Evolutionary conservation across 257 asterid species (phyloP).

Genomic region (Salvia splendens): DNA sequence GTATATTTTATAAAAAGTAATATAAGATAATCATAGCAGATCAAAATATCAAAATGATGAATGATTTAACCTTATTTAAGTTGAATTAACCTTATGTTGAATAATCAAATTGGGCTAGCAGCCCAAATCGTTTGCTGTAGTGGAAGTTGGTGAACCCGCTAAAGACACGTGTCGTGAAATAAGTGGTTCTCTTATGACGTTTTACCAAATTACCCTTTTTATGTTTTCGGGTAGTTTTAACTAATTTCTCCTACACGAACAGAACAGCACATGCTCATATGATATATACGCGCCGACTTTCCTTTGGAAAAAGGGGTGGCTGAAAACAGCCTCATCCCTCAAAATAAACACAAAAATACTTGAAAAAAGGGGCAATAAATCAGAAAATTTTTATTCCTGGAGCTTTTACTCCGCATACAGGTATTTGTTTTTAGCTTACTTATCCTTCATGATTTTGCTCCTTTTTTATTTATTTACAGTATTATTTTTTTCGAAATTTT

Average conservation of each 20-base stretch:
- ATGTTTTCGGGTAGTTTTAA: slow-evolving; percentile 34
- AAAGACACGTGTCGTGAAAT: too few species aligned
- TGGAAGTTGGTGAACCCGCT: too few species aligned
- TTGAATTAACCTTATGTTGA: too few species aligned
- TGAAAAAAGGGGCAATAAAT: not conserved
- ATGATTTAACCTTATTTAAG: too few species aligned
- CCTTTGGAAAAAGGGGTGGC: slow-evolving; percentile 40
- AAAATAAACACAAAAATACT: not conserved
- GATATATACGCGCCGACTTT: slow-evolving; percentile 43
- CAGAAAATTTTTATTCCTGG: not conserved
- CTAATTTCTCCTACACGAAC: slow-evolving; percentile 24
- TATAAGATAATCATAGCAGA: too few species aligned
- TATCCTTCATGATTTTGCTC: slow-evolving; percentile 5
- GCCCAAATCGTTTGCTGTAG: too few species aligned
- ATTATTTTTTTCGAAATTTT: not conserved
- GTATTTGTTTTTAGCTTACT: slow-evolving; percentile 15
- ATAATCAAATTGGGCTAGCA: accelerated
- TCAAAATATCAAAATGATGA: too few species aligned
- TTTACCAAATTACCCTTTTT: slow-evolving; percentile 13
- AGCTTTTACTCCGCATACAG: slow-evolving; percentile 8
- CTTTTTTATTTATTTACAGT: not conserved
- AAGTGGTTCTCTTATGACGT: not conserved
- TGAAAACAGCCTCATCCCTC: slow-evolving; percentile 33
- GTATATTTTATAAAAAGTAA: too few species aligned
- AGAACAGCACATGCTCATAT: not conserved